Conservation (phyloP, 1,139 yeast species). For the Candida neerlandica region DNA sequence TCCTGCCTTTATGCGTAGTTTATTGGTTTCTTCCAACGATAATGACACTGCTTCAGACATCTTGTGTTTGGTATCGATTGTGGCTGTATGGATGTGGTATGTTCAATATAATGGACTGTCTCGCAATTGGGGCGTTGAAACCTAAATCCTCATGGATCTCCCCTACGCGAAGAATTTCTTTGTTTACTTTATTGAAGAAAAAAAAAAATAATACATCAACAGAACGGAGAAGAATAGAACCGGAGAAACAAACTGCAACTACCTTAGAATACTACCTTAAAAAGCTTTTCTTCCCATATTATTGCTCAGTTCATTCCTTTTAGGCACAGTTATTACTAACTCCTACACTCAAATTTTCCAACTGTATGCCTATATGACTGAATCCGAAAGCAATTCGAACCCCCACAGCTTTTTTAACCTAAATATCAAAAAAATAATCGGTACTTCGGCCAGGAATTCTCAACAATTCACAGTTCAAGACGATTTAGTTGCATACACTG, state of each 20-base stretch:
- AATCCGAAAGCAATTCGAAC: not conserved
- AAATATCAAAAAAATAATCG: conserved; percentile 25
- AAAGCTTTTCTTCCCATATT: too few relatives aligned
- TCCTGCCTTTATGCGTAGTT: conserved; percentile 34
- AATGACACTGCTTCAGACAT: conserved; percentile 33
- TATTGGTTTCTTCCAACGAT: conserved; percentile 42
- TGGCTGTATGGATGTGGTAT: not conserved
- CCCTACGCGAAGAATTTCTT: not conserved
- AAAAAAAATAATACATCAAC: not conserved
- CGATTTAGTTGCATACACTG: conserved; percentile 56
- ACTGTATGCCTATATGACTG: not conserved
- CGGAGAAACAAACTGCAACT: too few relatives aligned
- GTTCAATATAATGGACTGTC: not conserved
- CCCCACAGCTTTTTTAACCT: conserved; percentile 10
- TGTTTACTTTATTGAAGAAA: not conserved
- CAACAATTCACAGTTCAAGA: conserved; percentile 43
- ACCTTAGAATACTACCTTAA: too few relatives aligned
- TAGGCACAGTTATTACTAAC: not conserved
- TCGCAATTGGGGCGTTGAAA: too few relatives aligned
- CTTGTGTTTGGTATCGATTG: not conserved
- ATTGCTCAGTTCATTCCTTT: not conserved
- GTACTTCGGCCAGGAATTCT: conserved; percentile 33
- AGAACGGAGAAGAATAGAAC: not conserved
- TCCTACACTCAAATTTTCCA: not conserved
- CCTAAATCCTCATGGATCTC: not conserved